Evolutionary conservation across 2,329 filamentous ascomycete genomes (phyloP).

Genomic region (Alternaria brassicicola): DNA sequence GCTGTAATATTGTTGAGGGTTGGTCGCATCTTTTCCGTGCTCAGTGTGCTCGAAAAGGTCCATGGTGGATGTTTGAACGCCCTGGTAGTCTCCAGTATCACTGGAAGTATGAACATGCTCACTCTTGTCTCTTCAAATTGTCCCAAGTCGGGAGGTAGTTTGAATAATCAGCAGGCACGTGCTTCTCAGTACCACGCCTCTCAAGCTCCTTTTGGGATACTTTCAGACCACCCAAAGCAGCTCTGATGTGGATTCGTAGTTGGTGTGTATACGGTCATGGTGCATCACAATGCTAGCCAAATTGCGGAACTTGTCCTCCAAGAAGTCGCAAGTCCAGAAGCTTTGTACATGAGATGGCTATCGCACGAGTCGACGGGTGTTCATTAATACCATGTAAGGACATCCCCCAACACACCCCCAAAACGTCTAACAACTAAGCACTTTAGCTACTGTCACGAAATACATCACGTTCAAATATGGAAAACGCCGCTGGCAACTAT

Average conservation of each 20-base stretch:
- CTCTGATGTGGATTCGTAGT: conserved; percentile 21
- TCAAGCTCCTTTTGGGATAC: conserved; percentile 58
- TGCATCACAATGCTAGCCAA: conserved; percentile 4
- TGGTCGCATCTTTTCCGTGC: conserved; percentile 75
- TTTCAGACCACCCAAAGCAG: conserved; percentile 51
- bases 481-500: conserved; percentile 4
- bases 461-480: conserved; percentile 10
- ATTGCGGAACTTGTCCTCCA: neutral
- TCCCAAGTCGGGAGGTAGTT: conserved; percentile 78
- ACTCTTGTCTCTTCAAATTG: conserved; percentile 52
- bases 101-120: neutral
- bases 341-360: neutral
- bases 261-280: neutral
- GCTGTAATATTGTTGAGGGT: conserved; percentile 69
- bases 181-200: conserved; percentile 59
- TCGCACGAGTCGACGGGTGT: neutral
- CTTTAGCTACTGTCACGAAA: neutral
- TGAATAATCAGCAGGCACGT: conserved; percentile 67
- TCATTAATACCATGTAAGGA: conserved; percentile 12
- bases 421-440: conserved; percentile 3
- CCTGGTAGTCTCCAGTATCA: conserved; percentile 13
- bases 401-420: conserved; percentile 7
- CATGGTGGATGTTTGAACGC: conserved; percentile 64
- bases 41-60: conserved; percentile 74
- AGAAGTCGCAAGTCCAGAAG: neutral